Base-by-base conservation (phyloP, 345 rosid genomes). In the Murraya koenigii region DNA sequence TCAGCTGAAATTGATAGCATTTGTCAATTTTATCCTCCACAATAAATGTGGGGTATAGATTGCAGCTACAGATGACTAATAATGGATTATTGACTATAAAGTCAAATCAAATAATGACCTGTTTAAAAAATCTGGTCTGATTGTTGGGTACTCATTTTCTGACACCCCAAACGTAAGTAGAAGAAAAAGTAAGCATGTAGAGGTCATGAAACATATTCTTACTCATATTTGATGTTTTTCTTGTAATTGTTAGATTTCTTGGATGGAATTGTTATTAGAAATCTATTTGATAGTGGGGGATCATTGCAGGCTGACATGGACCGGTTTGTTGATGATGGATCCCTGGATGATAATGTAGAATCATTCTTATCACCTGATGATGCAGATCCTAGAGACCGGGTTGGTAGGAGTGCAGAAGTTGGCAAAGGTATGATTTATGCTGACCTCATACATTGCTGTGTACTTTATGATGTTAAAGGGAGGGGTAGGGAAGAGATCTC, bases 341-440 rank as follows among this genome's bases (percentile, higher is more conserved):
- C 89, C 83, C 80, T 86, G 75, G 93, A 89, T 69, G 93, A 87
- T 67, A 84, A 89, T 60, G 89, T 86, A 9, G 91, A 87, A 28
- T 89, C 90, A 41, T 86, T 77, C 82, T 79, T 87, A 69, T 86
- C 91, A 59, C 86, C 81, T 66, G 91, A 88, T 67, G 86, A 88
- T 80, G 78, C 81, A 28, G 92, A 87, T 69, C 80, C 84, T 13
- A 84, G 83, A 75, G 88, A 83, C 66, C 73, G 66, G 78, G 87
- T 78, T 61, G 80, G 88, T 65, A 78, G 47, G 58, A 79, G 69
- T 58, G 74, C 74, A 56, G 89, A 82, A 82, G 79, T 76, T 58
- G 72, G 81, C 80, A 88, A 87, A 82, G 93, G 95, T 91, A 82
- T 63, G 30, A 19, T 54, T 60, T 22, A 22, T 66, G 64, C 54